A percentile compares a stretch with the other conserved stretches of the same genome.
phyloP scores from a whole-genome alignment of 164 flowering plant species.

The Magnolia sinica region DNA sequence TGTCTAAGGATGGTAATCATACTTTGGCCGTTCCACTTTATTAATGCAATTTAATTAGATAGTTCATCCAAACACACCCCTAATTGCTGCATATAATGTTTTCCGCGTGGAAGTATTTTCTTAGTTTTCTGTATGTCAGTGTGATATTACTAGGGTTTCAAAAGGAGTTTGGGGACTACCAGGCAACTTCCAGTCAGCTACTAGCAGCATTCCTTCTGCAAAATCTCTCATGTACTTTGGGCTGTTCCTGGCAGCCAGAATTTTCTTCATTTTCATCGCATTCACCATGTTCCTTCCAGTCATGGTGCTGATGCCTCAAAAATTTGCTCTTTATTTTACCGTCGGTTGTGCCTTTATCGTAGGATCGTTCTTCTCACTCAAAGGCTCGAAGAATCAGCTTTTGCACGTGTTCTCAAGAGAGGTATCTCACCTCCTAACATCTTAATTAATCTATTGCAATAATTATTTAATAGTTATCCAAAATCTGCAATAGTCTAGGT shows the following conservation, averaged over 20 bases:
- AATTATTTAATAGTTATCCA: too few relatives aligned
- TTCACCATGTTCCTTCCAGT: slow-evolving; percentile 97
- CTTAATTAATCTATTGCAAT: neutral
- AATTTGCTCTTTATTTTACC: slow-evolving; percentile 92
- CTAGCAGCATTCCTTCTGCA: slow-evolving; percentile 84
- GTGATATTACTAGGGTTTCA: slow-evolving; percentile 60
- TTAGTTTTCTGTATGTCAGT: neutral
- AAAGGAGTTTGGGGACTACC: slow-evolving; percentile 89
- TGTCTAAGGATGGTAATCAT: neutral
- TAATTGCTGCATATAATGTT: neutral
- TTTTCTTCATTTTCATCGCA: slow-evolving; percentile 86
- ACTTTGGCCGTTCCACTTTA: neutral
- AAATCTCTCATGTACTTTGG: slow-evolving; percentile 85
- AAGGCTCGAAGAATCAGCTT: slow-evolving; percentile 88
- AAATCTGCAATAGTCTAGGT: neutral
- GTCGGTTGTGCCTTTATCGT: slow-evolving; percentile 80
- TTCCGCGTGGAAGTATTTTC: neutral
- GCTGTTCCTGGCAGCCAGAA: slow-evolving; percentile 79
- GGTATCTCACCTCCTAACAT: slow-evolving; percentile 34
- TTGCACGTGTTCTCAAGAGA: slow-evolving; percentile 86
- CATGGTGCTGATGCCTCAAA: slow-evolving; percentile 95
- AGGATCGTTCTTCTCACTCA: slow-evolving; percentile 84
- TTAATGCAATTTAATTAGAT: neutral
- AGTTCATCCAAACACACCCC: neutral
- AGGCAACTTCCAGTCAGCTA: slow-evolving; percentile 83